phyloP scores from a whole-genome alignment of 768 basidiomycete genomes.

The Leccinum uliginosum region DNA sequence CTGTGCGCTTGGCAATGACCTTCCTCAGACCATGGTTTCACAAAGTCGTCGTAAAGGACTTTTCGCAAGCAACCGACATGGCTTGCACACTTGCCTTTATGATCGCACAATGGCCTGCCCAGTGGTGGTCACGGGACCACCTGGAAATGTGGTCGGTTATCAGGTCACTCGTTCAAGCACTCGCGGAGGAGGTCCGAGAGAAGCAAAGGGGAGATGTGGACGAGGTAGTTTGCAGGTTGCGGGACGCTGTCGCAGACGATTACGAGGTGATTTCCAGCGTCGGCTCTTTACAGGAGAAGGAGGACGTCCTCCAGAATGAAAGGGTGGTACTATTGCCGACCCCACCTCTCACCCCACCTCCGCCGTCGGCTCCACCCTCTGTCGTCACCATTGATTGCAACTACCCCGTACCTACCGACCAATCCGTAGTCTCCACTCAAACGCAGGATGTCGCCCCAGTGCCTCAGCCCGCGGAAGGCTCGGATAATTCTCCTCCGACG shows the following conservation, averaged over 20 bases:
- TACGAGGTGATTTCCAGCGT: conserved; percentile 30
- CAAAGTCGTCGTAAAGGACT: conserved; percentile 38
- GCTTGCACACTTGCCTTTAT: conserved; percentile 42
- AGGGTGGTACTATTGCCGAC: conserved; percentile 16
- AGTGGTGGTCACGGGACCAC: conserved; percentile 64
- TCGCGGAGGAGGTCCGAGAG: conserved; percentile 63
- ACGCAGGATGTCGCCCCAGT: conserved; percentile 6
- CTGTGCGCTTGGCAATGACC: conserved; percentile 62
- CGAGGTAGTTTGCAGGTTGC: conserved; percentile 48
- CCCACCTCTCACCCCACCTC: conserved; percentile 18
- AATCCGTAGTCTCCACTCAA: conserved; percentile 1
- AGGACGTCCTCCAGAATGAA: conserved; percentile 1
- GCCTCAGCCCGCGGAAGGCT: not conserved
- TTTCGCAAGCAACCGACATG: conserved; percentile 34
- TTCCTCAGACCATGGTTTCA: conserved; percentile 73
- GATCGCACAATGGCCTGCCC: conserved; percentile 64
- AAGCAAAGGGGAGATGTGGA: conserved; percentile 37
- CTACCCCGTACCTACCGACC: conserved; percentile 2
- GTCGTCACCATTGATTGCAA: conserved; percentile 12
- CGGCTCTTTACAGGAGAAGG: conserved; percentile 17
- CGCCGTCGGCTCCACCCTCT: conserved; percentile 15
- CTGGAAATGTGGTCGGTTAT: conserved; percentile 58
- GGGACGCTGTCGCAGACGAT: conserved; percentile 44
- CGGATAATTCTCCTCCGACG: conserved; percentile 6
- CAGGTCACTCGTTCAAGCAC: conserved; percentile 51